phyloP scores from a whole-genome alignment of 2,329 filamentous ascomycete genomes.

The Aspergillus fructus region DNA sequence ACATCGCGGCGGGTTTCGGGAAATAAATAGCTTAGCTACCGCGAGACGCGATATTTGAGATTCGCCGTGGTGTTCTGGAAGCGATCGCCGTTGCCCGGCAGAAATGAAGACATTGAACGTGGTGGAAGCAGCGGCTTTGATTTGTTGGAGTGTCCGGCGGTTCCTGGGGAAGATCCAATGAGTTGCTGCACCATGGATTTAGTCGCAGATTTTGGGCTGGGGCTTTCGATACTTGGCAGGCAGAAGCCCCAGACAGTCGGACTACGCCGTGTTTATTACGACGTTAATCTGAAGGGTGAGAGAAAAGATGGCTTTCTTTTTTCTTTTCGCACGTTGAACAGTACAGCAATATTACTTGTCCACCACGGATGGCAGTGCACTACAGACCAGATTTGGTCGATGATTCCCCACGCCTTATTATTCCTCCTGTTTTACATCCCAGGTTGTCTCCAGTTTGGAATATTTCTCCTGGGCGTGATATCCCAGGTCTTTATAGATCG shows the following conservation, averaged over 20 bases:
- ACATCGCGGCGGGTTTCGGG: neutral
- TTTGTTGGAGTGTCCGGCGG: slow-evolving; percentile 9
- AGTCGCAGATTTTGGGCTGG: neutral
- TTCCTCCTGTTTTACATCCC: slow-evolving; percentile 37
- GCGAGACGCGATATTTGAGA: neutral
- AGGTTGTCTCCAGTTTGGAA: slow-evolving; percentile 62
- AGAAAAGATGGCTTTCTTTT: neutral
- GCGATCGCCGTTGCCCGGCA: neutral
- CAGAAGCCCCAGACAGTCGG: neutral
- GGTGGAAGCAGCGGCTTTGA: slow-evolving; percentile 1
- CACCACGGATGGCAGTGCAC: neutral
- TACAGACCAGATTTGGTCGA: neutral
- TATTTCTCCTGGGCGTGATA: slow-evolving; percentile 65
- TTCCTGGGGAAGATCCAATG: slow-evolving; percentile 7
- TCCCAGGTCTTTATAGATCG: slow-evolving; percentile 60
- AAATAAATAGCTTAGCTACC: slow-evolving; percentile 1
- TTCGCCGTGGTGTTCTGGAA: neutral
- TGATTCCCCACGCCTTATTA: neutral
- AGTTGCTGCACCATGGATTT: slow-evolving; percentile 1
- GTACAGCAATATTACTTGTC: neutral
- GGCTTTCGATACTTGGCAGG: neutral
- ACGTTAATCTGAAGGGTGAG: neutral
- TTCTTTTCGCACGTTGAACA: neutral
- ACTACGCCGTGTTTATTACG: neutral
- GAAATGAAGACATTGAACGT: slow-evolving; percentile 14